These are phyloP conservation scores for Murraya paniculata DNA, from an alignment of 345 rosid genomes.

Conservation along the genomic window DNA sequence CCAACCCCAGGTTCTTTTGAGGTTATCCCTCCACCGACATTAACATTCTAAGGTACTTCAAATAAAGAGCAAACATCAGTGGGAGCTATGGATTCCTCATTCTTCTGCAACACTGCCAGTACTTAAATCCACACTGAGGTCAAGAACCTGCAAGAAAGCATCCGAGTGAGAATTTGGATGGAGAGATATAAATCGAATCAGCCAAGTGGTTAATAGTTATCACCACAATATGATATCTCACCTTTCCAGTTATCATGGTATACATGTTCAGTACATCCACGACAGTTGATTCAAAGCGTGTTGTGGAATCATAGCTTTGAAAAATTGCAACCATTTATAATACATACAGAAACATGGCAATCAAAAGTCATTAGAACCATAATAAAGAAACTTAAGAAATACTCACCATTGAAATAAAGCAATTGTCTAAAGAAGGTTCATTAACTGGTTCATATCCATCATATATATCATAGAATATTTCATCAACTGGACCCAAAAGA, in stretches of 20 bases:
- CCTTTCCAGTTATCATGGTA: slow-evolving; percentile 97
- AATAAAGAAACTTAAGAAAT: background rate
- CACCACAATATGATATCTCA: slow-evolving; percentile 17
- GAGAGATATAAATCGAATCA: background rate
- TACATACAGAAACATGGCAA: background rate
- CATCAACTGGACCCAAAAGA: slow-evolving; percentile 82
- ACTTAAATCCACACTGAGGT: slow-evolving; percentile 83
- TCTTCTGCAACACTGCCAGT: slow-evolving; percentile 94
- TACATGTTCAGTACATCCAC: slow-evolving; percentile 86
- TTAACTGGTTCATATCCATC: slow-evolving; percentile 83
- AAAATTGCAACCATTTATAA: slow-evolving; percentile 11
- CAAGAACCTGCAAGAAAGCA: slow-evolving; percentile 52
- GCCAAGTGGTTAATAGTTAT: background rate
- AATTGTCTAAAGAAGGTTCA: slow-evolving; percentile 81
- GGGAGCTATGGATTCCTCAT: slow-evolving; percentile 24
- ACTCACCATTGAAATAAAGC: slow-evolving; percentile 85
- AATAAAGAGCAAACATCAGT: background rate
- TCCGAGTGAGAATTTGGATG: background rate
- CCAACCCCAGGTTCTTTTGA: background rate
- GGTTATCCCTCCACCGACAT: background rate
- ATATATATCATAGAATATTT: slow-evolving; percentile 76
- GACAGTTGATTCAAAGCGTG: slow-evolving; percentile 93
- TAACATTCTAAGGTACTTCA: background rate
- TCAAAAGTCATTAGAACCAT: background rate
- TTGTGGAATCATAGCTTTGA: slow-evolving; percentile 98